Evolutionary conservation across 441 rosid genomes (phyloP), one percentile per base, ranked within the genome.

Genomic region (Syzygium syzygioides): DNA sequence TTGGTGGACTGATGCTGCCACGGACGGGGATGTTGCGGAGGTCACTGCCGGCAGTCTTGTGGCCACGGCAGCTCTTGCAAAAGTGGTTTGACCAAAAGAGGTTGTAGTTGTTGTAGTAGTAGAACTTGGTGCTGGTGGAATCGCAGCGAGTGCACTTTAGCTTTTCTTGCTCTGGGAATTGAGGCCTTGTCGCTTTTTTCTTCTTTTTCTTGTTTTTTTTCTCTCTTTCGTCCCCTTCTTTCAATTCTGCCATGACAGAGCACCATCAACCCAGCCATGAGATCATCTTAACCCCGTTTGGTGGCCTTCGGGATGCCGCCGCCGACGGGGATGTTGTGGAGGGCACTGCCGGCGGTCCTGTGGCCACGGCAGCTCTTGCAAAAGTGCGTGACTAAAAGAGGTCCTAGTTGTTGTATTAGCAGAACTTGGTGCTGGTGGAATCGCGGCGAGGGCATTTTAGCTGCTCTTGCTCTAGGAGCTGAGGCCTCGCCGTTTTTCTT

Each of bases 351-450:
- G 15, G 79, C 37, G 9, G 88, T 86, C 88, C 88, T 57, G 37
- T 86, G 66, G 34, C 83, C 20, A 12, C 55, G 80, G 88, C 88
- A 86, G 32, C 76, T 41, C 87, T 86, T 86, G 87, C 87, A 86
- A 55, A 86, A 59, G 55, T 59, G 18, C 87, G 79, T 53, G 87
- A 76, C 79, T 11, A 52, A 52, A 52, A 56, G 60, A 56, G 60
- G 60, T 9, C 9, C 11, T 56, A 20, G 59, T 79, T 79, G 85
- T 79, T 79, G 85, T 79, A 4, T 20, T 79, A 79, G 52, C 85
- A 79, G 52, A 79, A 79, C 52, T 8, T 41, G 10, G 85, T 41
- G 85, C 34, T 37, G 23, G 53, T 37, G 85, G 85, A 79, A 15
- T 79, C n/a, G 34, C 53, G 37, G 13, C 85, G 3, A 37, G 85